Conservation (phyloP, 805 yeast species). For the Schizosaccharomyces japonicus region DNA sequence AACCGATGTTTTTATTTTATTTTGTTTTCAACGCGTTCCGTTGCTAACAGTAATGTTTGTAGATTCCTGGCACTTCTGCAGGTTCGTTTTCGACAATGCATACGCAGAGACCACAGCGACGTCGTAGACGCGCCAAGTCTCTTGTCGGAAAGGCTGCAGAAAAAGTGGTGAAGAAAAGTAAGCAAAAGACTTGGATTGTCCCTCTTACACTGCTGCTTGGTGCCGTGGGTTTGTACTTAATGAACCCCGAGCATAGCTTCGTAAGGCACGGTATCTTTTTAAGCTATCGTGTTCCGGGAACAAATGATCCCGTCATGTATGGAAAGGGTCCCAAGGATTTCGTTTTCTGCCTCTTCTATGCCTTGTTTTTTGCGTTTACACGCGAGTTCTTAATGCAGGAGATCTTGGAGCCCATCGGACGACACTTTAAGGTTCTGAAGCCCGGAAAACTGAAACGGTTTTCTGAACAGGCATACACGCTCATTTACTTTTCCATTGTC, state of each 20-base stretch:
- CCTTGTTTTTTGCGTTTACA: conserved; percentile 67
- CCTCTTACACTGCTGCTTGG: conserved; percentile 16
- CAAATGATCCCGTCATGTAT: conserved; percentile 25
- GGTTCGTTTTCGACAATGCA: conserved; percentile 3
- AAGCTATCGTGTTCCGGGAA: conserved; percentile 11
- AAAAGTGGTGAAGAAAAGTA: not conserved
- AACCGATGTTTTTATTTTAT: too few species aligned
- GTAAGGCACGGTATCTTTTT: not conserved
- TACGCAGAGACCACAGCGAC: not conserved
- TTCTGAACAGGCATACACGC: conserved; percentile 77
- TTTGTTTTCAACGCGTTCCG: too few species aligned
- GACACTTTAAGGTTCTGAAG: conserved; percentile 24
- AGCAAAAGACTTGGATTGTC: not conserved
- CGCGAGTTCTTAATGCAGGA: conserved; percentile 82
- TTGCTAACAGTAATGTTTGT: too few species aligned
- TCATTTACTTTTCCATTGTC: conserved; percentile 52
- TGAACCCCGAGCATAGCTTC: conserved; percentile 24
- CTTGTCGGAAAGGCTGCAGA: not conserved
- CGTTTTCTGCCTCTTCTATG: conserved; percentile 51
- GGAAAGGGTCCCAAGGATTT: conserved; percentile 77
- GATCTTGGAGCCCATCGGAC: conserved; percentile 50
- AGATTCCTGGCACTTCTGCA: not conserved
- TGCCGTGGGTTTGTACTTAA: conserved; percentile 22
- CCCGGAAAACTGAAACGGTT: conserved; percentile 48
- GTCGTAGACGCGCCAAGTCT: not conserved